Evolutionary conservation across 202 grass and related monocot genomes (phyloP).

Genomic region (Panicum virgatum): DNA sequence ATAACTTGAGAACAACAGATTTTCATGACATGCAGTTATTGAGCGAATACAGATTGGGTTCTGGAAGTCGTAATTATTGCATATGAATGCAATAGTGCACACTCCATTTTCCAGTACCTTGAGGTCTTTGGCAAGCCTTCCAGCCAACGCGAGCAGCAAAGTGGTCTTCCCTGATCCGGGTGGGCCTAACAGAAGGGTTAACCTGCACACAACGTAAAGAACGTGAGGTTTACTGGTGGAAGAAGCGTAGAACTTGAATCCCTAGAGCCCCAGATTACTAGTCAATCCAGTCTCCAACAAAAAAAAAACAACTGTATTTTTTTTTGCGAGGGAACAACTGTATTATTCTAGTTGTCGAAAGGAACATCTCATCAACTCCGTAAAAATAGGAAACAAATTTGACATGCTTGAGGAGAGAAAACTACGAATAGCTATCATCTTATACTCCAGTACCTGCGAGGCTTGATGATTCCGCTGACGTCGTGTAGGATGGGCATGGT

Average conservation of each 20-base stretch:
- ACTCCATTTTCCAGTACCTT: slow-evolving; percentile 45
- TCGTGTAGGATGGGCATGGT: slow-evolving; percentile 75
- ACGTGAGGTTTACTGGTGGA: slow-evolving; percentile 12
- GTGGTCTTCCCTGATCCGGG: slow-evolving; percentile 92
- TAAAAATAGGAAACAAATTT: not conserved
- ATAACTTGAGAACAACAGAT: not conserved
- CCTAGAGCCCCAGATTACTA: not conserved
- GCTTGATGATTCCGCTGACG: slow-evolving; percentile 83
- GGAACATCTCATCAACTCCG: not conserved
- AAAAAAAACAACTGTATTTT: not conserved
- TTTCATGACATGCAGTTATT: not conserved
- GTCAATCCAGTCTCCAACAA: not conserved
- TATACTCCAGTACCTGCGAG: slow-evolving; percentile 83
- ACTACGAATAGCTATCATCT: not conserved
- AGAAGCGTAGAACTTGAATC: slow-evolving; percentile 11
- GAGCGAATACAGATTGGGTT: not conserved
- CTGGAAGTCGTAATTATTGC: not conserved
- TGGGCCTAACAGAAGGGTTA: slow-evolving; percentile 85
- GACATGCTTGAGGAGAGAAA: not conserved
- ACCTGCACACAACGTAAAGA: slow-evolving; percentile 54
- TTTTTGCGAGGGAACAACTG: too few relatives aligned
- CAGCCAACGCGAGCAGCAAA: slow-evolving; percentile 81
- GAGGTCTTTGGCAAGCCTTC: slow-evolving; percentile 78
- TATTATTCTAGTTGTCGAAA: not conserved
- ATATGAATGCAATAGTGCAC: too few relatives aligned